Evolutionary conservation across 2,329 filamentous ascomycete species (phyloP).

Genomic region (Aspergillus sp.): DNA sequence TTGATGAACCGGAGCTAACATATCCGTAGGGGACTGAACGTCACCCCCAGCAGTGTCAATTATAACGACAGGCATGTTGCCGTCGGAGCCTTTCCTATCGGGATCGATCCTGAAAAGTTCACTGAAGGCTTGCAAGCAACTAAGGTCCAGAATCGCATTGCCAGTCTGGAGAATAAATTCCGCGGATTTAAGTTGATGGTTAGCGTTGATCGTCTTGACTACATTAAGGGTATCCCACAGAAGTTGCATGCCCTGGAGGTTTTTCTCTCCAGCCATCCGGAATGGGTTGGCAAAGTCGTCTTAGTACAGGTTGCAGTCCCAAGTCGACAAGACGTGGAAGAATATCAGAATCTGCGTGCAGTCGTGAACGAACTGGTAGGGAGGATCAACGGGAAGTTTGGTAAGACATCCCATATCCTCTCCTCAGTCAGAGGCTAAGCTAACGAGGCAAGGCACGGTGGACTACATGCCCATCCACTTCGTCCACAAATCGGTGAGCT

Average conservation of each 20-base stretch:
- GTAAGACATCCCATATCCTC: conserved; percentile 23
- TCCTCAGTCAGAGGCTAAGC: too few species aligned
- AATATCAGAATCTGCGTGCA: conserved; percentile 87
- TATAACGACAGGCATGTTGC: conserved; percentile 77
- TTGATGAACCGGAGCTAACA: conserved; percentile 1
- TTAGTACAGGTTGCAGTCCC: conserved; percentile 90
- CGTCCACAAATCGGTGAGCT: conserved; percentile 85
- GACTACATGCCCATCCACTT: conserved; percentile 98
- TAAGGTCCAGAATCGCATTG: conserved; percentile 76
- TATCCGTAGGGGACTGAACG: conserved; percentile 38
- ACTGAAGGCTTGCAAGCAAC: conserved; percentile 73
- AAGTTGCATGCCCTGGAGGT: conserved; percentile 91
- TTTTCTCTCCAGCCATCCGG: conserved; percentile 86
- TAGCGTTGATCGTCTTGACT: conserved; percentile 87
- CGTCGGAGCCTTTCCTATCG: conserved; percentile 88
- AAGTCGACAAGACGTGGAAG: conserved; percentile 84
- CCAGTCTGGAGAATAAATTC: conserved; percentile 73
- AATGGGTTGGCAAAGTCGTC: conserved; percentile 93
- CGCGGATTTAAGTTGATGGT: conserved; percentile 90
- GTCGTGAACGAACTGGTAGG: conserved; percentile 93
- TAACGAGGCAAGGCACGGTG: conserved; percentile 55
- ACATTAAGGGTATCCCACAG: conserved; percentile 95
- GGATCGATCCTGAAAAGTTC: conserved; percentile 92
- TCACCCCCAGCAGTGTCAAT: conserved; percentile 83
- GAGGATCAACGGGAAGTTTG: conserved; percentile 89